Percentiles rank a stretch among this genome's conserved stretches.
phyloP scores from a whole-genome alignment of 768 basidiomycete genomes.

The Trametes sanguinea region DNA sequence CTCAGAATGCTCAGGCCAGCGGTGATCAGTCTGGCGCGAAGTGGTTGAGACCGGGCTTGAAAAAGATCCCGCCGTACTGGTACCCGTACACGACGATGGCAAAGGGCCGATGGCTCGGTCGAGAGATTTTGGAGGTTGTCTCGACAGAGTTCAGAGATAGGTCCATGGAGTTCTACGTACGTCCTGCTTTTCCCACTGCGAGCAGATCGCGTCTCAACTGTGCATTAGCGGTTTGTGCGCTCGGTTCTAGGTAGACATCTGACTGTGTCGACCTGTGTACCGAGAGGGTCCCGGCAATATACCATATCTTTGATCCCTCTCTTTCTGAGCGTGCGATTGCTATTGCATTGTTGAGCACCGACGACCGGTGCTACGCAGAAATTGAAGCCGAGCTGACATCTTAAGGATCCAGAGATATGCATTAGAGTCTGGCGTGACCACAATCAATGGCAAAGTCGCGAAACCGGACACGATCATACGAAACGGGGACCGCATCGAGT shows the following conservation, averaged over 20 bases:
- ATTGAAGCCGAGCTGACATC: not conserved
- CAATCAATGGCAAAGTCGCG: conserved; percentile 89
- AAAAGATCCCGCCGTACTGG: conserved; percentile 88
- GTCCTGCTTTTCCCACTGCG: conserved; percentile 34
- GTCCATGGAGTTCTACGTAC: conserved; percentile 93
- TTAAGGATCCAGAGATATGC: conserved; percentile 53
- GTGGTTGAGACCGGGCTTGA: conserved; percentile 47
- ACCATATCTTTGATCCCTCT: too few species aligned
- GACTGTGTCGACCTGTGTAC: not conserved
- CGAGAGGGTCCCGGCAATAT: too few species aligned
- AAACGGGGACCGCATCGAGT: conserved; percentile 93
- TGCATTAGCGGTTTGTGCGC: conserved; percentile 1
- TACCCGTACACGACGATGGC: conserved; percentile 92
- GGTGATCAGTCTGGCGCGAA: not conserved
- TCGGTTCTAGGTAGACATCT: not conserved
- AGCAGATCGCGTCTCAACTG: conserved; percentile 3
- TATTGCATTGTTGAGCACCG: conserved; percentile 3
- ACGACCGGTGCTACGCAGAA: too few species aligned
- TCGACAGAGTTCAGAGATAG: conserved; percentile 94
- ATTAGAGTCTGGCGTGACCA: conserved; percentile 90
- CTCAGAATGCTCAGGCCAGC: not conserved
- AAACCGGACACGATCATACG: conserved; percentile 74
- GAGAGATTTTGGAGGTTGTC: conserved; percentile 88
- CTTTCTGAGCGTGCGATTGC: not conserved
- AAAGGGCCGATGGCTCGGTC: conserved; percentile 85